phyloP scores from a whole-genome alignment of 805 yeast species.

The Saccharomycopsis javanensis region DNA sequence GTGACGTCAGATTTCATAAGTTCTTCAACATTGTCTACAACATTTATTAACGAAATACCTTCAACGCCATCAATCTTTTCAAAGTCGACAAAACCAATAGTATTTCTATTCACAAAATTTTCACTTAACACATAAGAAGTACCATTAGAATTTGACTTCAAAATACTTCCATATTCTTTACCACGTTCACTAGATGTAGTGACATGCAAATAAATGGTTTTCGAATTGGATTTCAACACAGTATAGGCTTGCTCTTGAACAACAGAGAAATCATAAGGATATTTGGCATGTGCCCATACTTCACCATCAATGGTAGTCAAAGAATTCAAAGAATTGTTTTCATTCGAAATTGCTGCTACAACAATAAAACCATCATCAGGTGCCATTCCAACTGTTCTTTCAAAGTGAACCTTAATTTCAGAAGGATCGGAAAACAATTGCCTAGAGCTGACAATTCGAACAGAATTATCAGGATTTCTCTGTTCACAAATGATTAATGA shows the following conservation, averaged over 20 bases:
- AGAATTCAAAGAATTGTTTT: slow-evolving; percentile 45
- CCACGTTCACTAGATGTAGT: slow-evolving; percentile 47
- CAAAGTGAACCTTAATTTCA: slow-evolving; percentile 35
- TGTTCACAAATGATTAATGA: slow-evolving; percentile 55
- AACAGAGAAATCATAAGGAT: slow-evolving; percentile 57
- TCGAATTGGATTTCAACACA: slow-evolving; percentile 59
- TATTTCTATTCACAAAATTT: slow-evolving; percentile 64
- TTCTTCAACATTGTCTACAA: slow-evolving; percentile 47
- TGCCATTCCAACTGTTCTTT: slow-evolving; percentile 63
- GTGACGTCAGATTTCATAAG: slow-evolving; percentile 27
- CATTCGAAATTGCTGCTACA: slow-evolving; percentile 51
- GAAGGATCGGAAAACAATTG: slow-evolving; percentile 11
- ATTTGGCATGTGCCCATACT: slow-evolving; percentile 64
- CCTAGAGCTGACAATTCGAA: slow-evolving; percentile 5
- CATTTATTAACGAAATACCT: slow-evolving; percentile 71
- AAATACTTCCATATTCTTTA: slow-evolving; percentile 62
- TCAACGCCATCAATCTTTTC: slow-evolving; percentile 77
- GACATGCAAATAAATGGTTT: slow-evolving; percentile 73
- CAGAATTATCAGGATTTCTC: slow-evolving; percentile 19
- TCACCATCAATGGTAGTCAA: slow-evolving; percentile 71
- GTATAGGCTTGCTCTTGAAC: slow-evolving; percentile 66
- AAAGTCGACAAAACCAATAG: slow-evolving; percentile 73
- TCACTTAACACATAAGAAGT: slow-evolving; percentile 68
- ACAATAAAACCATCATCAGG: slow-evolving; percentile 60
- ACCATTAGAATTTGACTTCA: slow-evolving; percentile 89